Base-by-base conservation (phyloP, 371 early-diverging fungal genomes). In the Funneliformis caledonium region DNA sequence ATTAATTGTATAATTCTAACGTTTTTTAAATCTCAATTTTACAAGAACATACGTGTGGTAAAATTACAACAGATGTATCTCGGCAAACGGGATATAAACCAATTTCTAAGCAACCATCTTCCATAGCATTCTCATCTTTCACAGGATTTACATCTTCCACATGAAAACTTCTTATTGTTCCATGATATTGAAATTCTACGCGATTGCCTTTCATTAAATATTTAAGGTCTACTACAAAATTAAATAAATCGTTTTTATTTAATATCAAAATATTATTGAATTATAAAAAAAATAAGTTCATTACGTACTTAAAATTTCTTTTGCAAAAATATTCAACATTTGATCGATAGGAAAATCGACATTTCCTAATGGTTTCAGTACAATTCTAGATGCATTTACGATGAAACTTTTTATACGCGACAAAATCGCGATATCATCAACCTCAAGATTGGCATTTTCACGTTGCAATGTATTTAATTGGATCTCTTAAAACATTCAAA, bases 141-240 rank as follows among this genome's bases (percentile, higher is more conserved):
- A 82, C 78, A 50, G 85, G 78, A 47, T 79, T 74, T 43, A 84
- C 83, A 37, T 77, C 73, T 8, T 81, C 81, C 11, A 87, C 85
- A 7, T 65, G 82, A 76, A 91, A 85, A 61, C 88, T 84, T 65
- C 86, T 85, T 3, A 80, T 80, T n/a, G 82, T 83, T 42, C 92
- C 92, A 42, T 85, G 84, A 76, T 90, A 90, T 4, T 81, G 80
- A 37, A 93, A 81, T 78, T 93, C 92, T 33, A 93, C 80, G 6
- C 85, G 77, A 81, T 88, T 88, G 22, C 87, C 84, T 9, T 80
- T 62, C 8, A 86, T 78, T 19, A 90, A 84, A 80, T 87, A 92
- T 59, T 85, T 88, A 78, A 86, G 76, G 59, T 91, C 89, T 33
- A 88, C 91, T 87, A 87, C 65, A n/a, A 31, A 6, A 45, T 16